Base-by-base conservation (phyloP, 169 alveolate species). In the Plasmodium ovale region DNA sequence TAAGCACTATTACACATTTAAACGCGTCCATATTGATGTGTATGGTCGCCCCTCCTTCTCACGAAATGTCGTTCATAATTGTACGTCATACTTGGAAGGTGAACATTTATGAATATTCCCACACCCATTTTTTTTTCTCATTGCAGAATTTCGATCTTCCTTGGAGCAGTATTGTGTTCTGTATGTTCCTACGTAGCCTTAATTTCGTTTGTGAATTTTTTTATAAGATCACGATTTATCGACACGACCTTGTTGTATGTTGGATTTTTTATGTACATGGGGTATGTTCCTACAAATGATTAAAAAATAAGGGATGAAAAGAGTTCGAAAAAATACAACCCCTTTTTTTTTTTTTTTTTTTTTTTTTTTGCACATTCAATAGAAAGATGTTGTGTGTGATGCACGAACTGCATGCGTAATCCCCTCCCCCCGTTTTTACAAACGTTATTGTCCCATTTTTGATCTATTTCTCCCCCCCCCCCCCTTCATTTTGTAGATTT, bases 241-340 rank as follows among this genome's bases (percentile, higher is more conserved):
- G 89, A 79, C 44, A 51, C 89, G 9, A 65, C 82, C 3, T 58
- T 79, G 39, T 79, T 79, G 62, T 79, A 79, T 49, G 64, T 67
- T 49, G 89, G 89, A 79, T 79, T 79, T 19, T 79, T 79, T 79
- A 79, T 79, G 89, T 79, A 79, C 58, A 79, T 79, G 89, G 89
- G 89, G 89, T 79, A 79, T 35, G 19, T 23, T n/a, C 56, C 21
- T 72, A 19, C 1, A 25, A 54, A 23, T 27, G 10, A 31, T 23
- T 2, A 58, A 58, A 19, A 54, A 54, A n/a, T 3, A 54, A 54
- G 29, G 21, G 2, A 54, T 19, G 7, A 58, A 0, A 58, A 56
- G 27, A 58, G 12, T 23, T 29, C 7, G 27, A 23, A 25, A 49
- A 49, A 49, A 49, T 49, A 21, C n/a, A n/a, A n/a, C n/a, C n/a